Conservation (phyloP, 495 filamentous ascomycete species). For the Penicillium manginii region DNA sequence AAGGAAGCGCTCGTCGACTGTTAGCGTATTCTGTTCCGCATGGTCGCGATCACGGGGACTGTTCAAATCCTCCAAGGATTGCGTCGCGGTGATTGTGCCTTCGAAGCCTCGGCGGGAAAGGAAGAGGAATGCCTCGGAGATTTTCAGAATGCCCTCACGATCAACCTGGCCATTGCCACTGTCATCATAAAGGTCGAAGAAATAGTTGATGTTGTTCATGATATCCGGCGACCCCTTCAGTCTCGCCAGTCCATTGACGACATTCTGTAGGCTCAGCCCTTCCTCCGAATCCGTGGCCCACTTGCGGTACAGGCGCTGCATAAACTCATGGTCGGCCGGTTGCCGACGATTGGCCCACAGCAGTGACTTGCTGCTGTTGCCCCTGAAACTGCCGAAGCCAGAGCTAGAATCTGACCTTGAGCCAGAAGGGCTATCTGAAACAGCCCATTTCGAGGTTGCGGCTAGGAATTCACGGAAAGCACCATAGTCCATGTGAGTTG, state of each 20-base stretch:
- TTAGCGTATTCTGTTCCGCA: slow-evolving; percentile 43
- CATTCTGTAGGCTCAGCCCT: slow-evolving; percentile 83
- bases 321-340: slow-evolving; percentile 94
- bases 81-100: slow-evolving; percentile 61
- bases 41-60: slow-evolving; percentile 27
- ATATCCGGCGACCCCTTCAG: slow-evolving; percentile 93
- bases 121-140: slow-evolving; percentile 93
- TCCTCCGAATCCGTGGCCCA: slow-evolving; percentile 81
- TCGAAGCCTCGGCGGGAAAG: slow-evolving; percentile 87
- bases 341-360: slow-evolving; percentile 79
- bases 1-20: slow-evolving; percentile 78
- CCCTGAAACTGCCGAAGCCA: slow-evolving; percentile 50
- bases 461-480: slow-evolving; percentile 93
- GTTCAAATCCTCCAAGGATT: slow-evolving; percentile 40
- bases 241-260: slow-evolving; percentile 85
- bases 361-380: slow-evolving; percentile 49
- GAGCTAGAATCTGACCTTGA: slow-evolving; percentile 59
- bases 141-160: slow-evolving; percentile 91
- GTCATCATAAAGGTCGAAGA: slow-evolving; percentile 96
- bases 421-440: slow-evolving; percentile 73
- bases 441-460: slow-evolving; percentile 86
- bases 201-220: slow-evolving; percentile 96
- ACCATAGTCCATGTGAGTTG: slow-evolving; percentile 93
- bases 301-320: slow-evolving; percentile 81
- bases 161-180: slow-evolving; percentile 91